Evolutionary conservation across 306 rosid genomes (phyloP), one percentile per base, ranked within the genome.

Genomic region (Inga oerstediana): DNA sequence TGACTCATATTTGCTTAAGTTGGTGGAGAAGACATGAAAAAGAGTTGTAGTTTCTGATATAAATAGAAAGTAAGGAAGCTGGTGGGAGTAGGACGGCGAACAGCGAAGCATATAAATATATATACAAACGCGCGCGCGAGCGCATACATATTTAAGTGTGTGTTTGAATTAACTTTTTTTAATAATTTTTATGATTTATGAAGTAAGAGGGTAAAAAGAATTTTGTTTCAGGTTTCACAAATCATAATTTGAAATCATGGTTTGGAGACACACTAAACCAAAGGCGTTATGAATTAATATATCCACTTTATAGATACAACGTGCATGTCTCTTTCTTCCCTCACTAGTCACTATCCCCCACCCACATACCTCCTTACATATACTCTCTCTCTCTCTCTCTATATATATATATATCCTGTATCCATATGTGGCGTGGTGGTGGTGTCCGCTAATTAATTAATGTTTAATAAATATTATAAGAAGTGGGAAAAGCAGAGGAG

Each of bases 321-420:
- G 80, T 81, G 83, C 83, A 72, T 2, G 83, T 78, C 88, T 24
- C 69, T 78, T 48, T 85, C 85, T 48, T 85, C 85, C 52, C 22
- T 2, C 56, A 80, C 12, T 69, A 20, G 17, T 2, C 56, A 80
- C 12, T 69, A 20, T n/a, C 30, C 30, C 52, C 75, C 75, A 41
- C 82, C 43, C 59, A 19, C 19, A 17, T 7, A 54, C 69, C 37
- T 11, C 5, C 37, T 56, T 5, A 52, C 12, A 56, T 15, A 56
- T 2, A 7, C 0, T 5, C 8, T 0, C 41, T 37, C 8, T 37
- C 41, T 37, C 41, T 37, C 41, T 35, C 37, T 35, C 37, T 35
- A 39, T 39, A 39, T 39, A 5, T 37, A 12, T 0, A 2, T 46
- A 4, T 49, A 3, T 13, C 0, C 43, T 39, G 43, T 19, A 58